phyloP scores from a whole-genome alignment of 176 grass and related monocot genomes.

The Oryza rufipogon region DNA sequence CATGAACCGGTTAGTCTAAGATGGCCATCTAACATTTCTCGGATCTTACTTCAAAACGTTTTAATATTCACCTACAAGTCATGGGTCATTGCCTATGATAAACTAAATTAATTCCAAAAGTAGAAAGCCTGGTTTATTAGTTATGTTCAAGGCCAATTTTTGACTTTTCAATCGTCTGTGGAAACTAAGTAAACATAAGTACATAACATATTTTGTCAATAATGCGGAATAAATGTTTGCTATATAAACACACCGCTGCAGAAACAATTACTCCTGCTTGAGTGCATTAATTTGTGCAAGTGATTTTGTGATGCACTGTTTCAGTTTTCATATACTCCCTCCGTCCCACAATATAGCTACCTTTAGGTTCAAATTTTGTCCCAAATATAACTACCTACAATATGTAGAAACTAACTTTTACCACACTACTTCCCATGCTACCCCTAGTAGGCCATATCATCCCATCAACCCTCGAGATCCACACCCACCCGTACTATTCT shows the following conservation, averaged over 20 bases:
- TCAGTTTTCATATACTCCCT: not conserved
- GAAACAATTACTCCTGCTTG: conserved; percentile 14
- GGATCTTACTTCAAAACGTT: conserved; percentile 6
- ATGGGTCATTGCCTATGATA: not conserved
- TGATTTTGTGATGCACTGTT: not conserved
- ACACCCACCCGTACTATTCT: too few species aligned
- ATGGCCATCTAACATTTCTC: conserved; percentile 11
- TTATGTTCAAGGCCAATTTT: conserved; percentile 16
- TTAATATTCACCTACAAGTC: not conserved
- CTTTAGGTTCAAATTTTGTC: too few species aligned
- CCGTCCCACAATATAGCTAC: too few species aligned
- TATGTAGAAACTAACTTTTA: too few species aligned
- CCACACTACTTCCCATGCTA: too few species aligned
- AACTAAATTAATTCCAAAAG: conserved; percentile 3
- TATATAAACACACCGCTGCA: not conserved
- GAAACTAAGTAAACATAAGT: conserved; percentile 7
- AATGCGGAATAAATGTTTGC: not conserved
- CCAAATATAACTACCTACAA: too few species aligned
- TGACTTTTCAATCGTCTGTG: not conserved
- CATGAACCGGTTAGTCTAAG: conserved; percentile 14
- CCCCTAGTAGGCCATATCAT: too few species aligned
- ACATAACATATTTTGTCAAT: conserved; percentile 11
- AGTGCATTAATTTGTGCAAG: conserved; percentile 11
- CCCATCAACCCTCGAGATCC: too few species aligned
- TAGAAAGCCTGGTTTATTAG: conserved; percentile 11